These are phyloP conservation scores for Nosema muscidifuracis DNA, from an alignment of 371 early-diverging fungal species.

Conservation along the genomic window DNA sequence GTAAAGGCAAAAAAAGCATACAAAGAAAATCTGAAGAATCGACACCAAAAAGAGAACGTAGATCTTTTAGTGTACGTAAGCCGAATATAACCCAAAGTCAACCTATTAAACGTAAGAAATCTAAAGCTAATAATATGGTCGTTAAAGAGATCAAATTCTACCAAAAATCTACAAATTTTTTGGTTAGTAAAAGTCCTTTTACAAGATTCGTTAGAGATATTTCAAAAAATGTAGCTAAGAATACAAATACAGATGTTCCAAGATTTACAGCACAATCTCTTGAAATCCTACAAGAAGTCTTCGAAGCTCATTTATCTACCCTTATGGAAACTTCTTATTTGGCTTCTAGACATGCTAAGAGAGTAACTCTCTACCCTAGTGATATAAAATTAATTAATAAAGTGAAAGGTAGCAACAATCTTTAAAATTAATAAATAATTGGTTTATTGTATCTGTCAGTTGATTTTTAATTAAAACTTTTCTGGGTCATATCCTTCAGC, in stretches of 20 bases:
- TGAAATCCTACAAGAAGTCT: not conserved
- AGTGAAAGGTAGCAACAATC: not conserved
- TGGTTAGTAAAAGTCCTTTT: not conserved
- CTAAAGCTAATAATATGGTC: not conserved
- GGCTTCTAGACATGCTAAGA: not conserved
- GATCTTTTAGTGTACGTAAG: not conserved
- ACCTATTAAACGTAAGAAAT: not conserved
- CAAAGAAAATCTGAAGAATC: not conserved
- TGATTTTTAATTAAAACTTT: not conserved
- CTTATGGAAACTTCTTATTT: not conserved
- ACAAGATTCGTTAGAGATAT: not conserved
- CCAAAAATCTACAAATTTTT: conserved; percentile 3
- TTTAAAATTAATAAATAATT: not conserved
- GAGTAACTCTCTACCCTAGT: not conserved
- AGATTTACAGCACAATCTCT: conserved; percentile 2
- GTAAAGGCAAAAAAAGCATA: not conserved
- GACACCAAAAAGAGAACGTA: not conserved
- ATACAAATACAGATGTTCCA: not conserved
- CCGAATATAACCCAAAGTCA: not conserved
- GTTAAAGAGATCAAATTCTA: not conserved
- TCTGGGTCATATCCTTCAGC: conserved; percentile 29
- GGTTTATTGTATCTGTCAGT: not conserved
- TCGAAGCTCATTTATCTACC: not conserved
- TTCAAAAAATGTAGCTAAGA: not conserved
- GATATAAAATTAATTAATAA: not conserved